Evolutionary conservation across 2,329 filamentous ascomycete genomes (phyloP).

Genomic region (Fusarium napiforme): DNA sequence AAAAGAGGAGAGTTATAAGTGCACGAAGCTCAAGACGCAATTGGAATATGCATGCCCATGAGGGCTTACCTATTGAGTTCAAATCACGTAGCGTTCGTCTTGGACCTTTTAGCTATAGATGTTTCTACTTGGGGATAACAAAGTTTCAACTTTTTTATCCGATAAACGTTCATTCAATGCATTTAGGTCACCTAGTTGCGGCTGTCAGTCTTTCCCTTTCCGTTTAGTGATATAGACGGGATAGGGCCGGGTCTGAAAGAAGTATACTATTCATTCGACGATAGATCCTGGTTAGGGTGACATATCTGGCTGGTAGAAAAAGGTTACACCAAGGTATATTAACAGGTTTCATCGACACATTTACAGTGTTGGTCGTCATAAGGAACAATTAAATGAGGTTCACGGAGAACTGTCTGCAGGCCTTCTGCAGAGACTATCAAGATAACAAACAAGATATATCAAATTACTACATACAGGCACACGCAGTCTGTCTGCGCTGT

Average conservation of each 20-base stretch:
- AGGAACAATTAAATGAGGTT: background rate
- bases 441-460: slow-evolving; percentile 19
- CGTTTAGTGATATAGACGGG: background rate
- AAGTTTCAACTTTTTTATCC: background rate
- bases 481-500: slow-evolving; percentile 29
- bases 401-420: background rate
- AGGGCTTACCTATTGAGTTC: background rate
- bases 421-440: background rate
- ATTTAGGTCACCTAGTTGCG: background rate
- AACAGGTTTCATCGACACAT: background rate
- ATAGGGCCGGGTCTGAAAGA: background rate
- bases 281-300: background rate
- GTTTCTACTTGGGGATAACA: background rate
- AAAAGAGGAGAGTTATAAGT: background rate
- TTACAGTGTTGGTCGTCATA: background rate
- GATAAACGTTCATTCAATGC: background rate
- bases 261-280: background rate
- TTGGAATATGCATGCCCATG: background rate
- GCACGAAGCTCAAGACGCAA: background rate
- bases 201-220: background rate
- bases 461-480: slow-evolving; percentile 43
- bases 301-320: background rate
- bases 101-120: background rate
- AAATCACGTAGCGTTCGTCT: background rate
- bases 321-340: background rate